Conservation (phyloP, 352 stramenopile species). For the Pythium myriotylum region DNA sequence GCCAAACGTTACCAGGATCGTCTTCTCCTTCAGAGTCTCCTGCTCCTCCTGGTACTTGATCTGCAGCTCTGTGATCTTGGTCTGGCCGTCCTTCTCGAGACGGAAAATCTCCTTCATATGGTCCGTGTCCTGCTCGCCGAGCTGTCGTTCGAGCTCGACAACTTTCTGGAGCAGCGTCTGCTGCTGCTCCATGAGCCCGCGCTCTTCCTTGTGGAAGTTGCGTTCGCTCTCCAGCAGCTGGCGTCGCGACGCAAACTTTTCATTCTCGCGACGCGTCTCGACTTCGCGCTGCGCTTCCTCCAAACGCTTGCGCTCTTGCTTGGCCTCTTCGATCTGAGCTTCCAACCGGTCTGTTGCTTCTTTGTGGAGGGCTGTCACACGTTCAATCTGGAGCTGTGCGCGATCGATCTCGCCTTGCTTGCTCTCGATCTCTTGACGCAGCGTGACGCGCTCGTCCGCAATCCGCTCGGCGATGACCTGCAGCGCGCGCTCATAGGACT, state of each 20-base stretch:
- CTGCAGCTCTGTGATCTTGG: slow-evolving; percentile 42
- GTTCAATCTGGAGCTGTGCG: slow-evolving; percentile 59
- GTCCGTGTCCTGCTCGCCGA: slow-evolving; percentile 63
- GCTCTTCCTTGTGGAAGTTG: slow-evolving; percentile 72
- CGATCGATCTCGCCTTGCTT: slow-evolving; percentile 61
- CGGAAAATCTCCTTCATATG: slow-evolving; percentile 70
- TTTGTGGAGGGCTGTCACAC: slow-evolving; percentile 55
- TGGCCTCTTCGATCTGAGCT: slow-evolving; percentile 55
- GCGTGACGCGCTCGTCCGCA: slow-evolving; percentile 41
- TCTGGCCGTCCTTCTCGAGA: slow-evolving; percentile 57
- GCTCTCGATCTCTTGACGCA: slow-evolving; percentile 61
- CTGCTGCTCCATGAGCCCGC: slow-evolving; percentile 60
- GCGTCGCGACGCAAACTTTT: slow-evolving; percentile 47
- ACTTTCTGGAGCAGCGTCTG: slow-evolving; percentile 66
- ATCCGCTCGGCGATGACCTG: slow-evolving; percentile 55
- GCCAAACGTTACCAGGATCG: slow-evolving; percentile 43
- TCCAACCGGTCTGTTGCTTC: slow-evolving; percentile 56
- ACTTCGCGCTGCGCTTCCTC: slow-evolving; percentile 43
- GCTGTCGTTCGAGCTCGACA: slow-evolving; percentile 60
- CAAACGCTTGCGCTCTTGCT: slow-evolving; percentile 53
- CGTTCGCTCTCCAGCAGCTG: slow-evolving; percentile 67
- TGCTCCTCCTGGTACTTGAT: slow-evolving; percentile 58
- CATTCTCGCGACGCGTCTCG: slow-evolving; percentile 46
- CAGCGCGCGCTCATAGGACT: slow-evolving; percentile 65
- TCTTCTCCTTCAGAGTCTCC: slow-evolving; percentile 60